Evolutionary conservation across 2,329 filamentous ascomycete species (phyloP), one percentile per base, ranked within the genome.

Genomic region (Phoma sp.): DNA sequence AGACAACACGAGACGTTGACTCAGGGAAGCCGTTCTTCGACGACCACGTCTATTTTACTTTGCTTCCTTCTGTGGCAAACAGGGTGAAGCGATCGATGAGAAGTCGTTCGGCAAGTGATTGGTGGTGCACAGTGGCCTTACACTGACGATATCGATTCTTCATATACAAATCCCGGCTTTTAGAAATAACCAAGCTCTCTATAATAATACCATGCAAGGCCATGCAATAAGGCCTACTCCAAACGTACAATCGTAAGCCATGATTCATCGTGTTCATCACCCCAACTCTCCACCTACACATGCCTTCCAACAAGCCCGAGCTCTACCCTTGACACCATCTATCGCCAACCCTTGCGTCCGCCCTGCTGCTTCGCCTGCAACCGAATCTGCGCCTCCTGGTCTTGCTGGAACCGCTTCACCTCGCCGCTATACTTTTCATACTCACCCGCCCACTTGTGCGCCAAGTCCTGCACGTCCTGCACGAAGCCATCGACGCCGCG

Each of bases 401-500:
- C 47, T 43, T 56, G 39, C 60, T 69, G 61, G 25, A 58, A 69
- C 45, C 43, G 57, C 55, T 61, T 67, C 13, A 74, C 68, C 55
- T 72, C 69, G 7, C 61, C 59, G 38, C 61, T 68, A 50, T 65
- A 79, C 50, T 68, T 67, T 49, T 71, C 63, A 54, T 77, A 77
- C 64, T 79, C 72, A 6, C 66, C 68, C 32, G 51, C 61, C 77
- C 77, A 81, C 48, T 63, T 67, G 24, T 70, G 65, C 7, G 53
- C 62, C 76, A 76, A 33, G 6, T 59, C 62, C 41, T 63, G 47
- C 35, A 84, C 70, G 74, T 95, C 90, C 57, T 81, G 79, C 13
- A 84, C 76, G 60, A 87, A 88, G 54, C 85, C 85, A 61, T 86
- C 84, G 15, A 88, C 71, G 0, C 92, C 88, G 2, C 91, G 79